phyloP scores from a whole-genome alignment of 2,329 filamentous ascomycete species.

The Thielaviopsis cerberus region DNA sequence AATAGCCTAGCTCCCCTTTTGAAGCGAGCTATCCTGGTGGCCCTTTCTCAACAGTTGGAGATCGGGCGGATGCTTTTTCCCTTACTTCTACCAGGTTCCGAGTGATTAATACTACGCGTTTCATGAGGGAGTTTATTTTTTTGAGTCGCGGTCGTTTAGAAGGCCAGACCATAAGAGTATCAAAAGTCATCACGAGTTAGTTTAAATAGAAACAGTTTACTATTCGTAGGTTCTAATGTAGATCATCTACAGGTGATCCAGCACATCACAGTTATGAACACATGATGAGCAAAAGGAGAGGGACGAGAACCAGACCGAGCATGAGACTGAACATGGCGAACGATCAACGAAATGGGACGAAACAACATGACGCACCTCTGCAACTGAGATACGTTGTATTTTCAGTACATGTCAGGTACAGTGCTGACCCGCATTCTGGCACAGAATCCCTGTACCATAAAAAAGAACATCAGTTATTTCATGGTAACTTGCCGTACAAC shows the following conservation, averaged over 20 bases:
- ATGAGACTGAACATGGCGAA: not conserved
- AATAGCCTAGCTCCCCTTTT: not conserved
- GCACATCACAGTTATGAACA: not conserved
- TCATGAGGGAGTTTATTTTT: too few relatives aligned
- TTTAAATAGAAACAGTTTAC: not conserved
- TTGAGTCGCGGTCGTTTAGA: too few relatives aligned
- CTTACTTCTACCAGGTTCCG: not conserved
- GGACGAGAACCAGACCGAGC: not conserved
- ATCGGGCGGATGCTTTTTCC: not conserved
- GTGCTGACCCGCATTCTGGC: not conserved
- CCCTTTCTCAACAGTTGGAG: not conserved
- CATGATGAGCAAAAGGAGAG: not conserved
- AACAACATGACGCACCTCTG: not conserved
- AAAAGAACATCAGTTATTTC: not conserved
- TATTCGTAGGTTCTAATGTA: not conserved
- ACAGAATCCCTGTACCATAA: not conserved
- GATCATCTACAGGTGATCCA: not conserved
- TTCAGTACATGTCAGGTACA: not conserved
- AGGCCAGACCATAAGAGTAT: too few relatives aligned
- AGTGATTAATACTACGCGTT: not conserved
- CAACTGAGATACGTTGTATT: not conserved
- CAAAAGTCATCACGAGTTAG: too few relatives aligned
- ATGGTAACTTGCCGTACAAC: not conserved
- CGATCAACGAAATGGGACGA: not conserved
- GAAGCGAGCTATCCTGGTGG: not conserved